Conservation (phyloP, 1,284 basidiomycete genomes). For the Cystobasidium slooffiae region DNA sequence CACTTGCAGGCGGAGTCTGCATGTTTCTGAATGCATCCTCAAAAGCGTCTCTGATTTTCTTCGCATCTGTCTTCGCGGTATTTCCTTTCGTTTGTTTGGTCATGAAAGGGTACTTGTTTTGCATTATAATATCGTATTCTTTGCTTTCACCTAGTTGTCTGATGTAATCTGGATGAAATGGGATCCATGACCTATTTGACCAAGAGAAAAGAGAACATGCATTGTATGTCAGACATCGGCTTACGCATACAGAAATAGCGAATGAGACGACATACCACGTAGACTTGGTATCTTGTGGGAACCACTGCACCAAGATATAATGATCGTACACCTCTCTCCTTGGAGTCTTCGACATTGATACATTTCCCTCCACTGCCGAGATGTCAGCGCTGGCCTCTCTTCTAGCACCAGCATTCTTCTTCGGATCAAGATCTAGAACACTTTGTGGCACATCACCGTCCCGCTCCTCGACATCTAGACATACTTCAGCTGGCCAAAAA, state of each 20-base stretch:
- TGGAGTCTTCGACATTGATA: background rate
- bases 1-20: conserved; percentile 23
- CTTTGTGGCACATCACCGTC: conserved; percentile 16
- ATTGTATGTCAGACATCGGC: background rate
- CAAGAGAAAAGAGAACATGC: background rate
- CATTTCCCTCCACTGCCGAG: background rate
- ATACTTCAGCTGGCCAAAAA: conserved; percentile 41
- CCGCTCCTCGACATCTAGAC: conserved; percentile 24
- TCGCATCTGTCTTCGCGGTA: background rate
- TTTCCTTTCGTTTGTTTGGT: background rate
- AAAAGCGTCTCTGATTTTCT: conserved; percentile 11
- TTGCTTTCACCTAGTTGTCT: conserved; percentile 16
- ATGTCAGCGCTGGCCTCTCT: background rate
- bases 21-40: conserved; percentile 7
- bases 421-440: conserved; percentile 22
- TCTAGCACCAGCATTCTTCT: background rate
- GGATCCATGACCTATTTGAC: conserved; percentile 24
- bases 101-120: background rate
- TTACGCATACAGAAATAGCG: background rate
- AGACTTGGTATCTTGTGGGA: background rate
- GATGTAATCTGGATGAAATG: conserved; percentile 11
- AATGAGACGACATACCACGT: background rate
- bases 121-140: conserved; percentile 23
- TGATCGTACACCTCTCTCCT: background rate
- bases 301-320: conserved; percentile 32